Evolutionary conservation across 208 protist species (phyloP).

Genomic region (Wallacemonas rigidus): DNA sequence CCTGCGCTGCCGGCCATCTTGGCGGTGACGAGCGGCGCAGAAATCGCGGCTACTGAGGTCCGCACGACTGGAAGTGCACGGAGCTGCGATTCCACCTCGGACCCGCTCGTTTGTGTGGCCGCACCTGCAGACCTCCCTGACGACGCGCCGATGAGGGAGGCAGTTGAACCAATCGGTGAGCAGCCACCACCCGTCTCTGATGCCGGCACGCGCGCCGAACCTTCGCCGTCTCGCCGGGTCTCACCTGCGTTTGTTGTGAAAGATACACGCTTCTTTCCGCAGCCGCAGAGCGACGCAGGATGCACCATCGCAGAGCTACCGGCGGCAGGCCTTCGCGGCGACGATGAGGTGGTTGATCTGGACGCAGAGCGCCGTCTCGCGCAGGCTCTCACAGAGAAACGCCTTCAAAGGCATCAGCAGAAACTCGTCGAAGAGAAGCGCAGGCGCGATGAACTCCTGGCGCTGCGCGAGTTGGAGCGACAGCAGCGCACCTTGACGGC

Average conservation of each 20-base stretch:
- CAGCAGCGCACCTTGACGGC: background rate
- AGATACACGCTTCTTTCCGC: background rate
- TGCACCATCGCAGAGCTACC: background rate
- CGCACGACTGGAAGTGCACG: too few species aligned
- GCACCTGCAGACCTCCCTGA: too few species aligned
- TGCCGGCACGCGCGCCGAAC: too few species aligned
- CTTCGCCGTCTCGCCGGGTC: too few species aligned
- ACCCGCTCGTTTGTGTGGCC: too few species aligned
- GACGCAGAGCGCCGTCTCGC: background rate
- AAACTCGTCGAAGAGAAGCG: background rate
- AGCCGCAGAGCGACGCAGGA: too few species aligned
- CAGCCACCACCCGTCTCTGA: too few species aligned
- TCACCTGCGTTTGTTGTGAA: background rate
- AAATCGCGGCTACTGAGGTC: background rate
- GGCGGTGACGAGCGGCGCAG: background rate
- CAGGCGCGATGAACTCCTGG: background rate
- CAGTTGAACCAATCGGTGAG: too few species aligned
- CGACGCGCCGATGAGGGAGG: too few species aligned
- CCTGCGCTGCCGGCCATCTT: background rate
- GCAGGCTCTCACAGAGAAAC: background rate
- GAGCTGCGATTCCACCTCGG: too few species aligned
- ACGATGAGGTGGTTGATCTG: background rate
- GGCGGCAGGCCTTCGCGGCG: background rate
- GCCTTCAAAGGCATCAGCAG: background rate
- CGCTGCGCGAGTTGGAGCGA: slow-evolving; percentile 1